Base-by-base conservation (phyloP, 805 yeast species). In the Starmerella khaoyaiensis region DNA sequence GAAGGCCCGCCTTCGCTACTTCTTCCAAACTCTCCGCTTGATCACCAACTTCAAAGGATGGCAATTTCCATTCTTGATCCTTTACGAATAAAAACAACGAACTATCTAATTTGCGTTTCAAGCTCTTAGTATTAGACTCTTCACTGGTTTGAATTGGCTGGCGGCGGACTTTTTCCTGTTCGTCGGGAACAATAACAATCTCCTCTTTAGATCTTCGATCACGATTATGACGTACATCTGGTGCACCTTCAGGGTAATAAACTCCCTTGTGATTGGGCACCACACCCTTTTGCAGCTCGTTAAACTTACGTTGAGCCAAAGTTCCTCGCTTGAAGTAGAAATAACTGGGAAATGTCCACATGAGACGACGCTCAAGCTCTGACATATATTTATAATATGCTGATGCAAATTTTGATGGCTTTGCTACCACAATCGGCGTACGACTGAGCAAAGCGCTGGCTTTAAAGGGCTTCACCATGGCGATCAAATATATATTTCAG, bases 321-420 rank as follows among this genome's bases (percentile, higher is more conserved):
- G 96, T 78, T 44, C 97, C 97, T 51, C 72, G 76, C 54, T 79
- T 81, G 64, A 76, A 90, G 62, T 86, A 90, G 56, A 74, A 86
- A 71, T 83, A 83, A 50, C 78, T 75, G 4, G 98, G 97, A 59
- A 90, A 90, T 0, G 97, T 84, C 94, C 95, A 84, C 94, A 86
- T 84, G 48, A 90, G 67, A 51, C 97, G 71, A 54, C 76, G 76
- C 65, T 84, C 86, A 38, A 90, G 67, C 57, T 81, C 93, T 35
- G 74, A 71, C 59, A 86, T 94, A 57, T 90, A 90, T 37, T 73
- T 64, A 56, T 79, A 81, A 59, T 77, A 90, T 35, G 74, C 74
- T 42, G 64, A 53, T 50, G 83, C 95, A 49, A 87, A 78, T 39
- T 65, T 71, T 8, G 77, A 65, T 37, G 76, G 62, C 42, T 80